Evolutionary conservation across 116 monocot genomes (phyloP), one percentile per base, ranked within the genome.

Genomic region (Dioscorea cayenensis): DNA sequence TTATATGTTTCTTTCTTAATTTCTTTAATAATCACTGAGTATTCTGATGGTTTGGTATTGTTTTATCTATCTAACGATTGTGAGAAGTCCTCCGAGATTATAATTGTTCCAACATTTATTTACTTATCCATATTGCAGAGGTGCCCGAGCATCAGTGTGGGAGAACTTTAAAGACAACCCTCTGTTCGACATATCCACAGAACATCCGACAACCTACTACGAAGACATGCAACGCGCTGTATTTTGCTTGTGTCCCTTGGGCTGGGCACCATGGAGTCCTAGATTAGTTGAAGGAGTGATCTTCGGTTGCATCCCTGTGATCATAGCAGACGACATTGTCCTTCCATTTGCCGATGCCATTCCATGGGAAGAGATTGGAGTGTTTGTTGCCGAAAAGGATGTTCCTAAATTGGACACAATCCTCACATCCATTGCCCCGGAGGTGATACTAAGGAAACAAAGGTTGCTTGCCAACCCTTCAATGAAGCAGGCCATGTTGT

Each of bases 241-340:
- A 36, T 97, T 97, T 84, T 97, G 97, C 79, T 71, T 97, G 70
- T 97, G 97, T 66, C 97, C 97, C 11, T 71, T 97, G 36, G 97
- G 97, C 1, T 97, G 97, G 97, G 97, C 97, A 7, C 92, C 92
- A 51, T 97, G 97, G 97, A 93, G 97, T 59, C 93, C 97, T 7
- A 77, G 97, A 65, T 52, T 97, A 52, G 92, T 97, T 6, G 93
- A 97, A 67, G 92, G 81, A 0, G 97, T 97, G 36, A 74, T 97
- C 38, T 97, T 97, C 18, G 93, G 93, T n/a, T 97, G 97, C 88
- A 92, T 97, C 22, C 97, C 97, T 2, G 90, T 97, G 22, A 90
- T 97, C 60, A 89, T 97, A 49, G 92, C 97, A 2, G 93, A 97
- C 27, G 93, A 97, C 69, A 97, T 97, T 2, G 97, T 97, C 36